Percentiles rank a stretch among this genome's conserved stretches.
These are phyloP conservation scores for Metschnikowia reukaufii DNA, from an alignment of 805 yeast genomes.

Conservation along the genomic window DNA sequence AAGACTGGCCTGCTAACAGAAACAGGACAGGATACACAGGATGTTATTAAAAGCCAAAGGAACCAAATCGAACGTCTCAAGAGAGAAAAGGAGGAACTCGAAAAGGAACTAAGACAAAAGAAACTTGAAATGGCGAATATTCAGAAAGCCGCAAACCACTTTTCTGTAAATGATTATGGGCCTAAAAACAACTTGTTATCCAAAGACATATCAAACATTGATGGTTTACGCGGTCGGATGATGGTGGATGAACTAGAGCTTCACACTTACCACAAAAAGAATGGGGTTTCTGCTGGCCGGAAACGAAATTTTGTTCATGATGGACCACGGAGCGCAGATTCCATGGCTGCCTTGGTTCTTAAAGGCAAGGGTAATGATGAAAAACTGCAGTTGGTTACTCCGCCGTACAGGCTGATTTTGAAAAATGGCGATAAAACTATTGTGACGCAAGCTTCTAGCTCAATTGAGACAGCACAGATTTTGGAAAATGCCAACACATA, in stretches of 20 bases:
- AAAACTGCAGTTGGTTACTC: background rate
- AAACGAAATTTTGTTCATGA: background rate
- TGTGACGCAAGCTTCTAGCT: background rate
- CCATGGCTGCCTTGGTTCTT: background rate
- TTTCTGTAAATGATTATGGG: background rate
- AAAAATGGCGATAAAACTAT: background rate
- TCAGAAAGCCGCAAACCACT: background rate
- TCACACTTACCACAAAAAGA: background rate
- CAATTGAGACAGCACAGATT: background rate
- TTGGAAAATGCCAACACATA: background rate
- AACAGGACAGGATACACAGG: background rate
- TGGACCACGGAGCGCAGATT: background rate
- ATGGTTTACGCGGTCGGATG: background rate
- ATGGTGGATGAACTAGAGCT: slow-evolving; percentile 8
- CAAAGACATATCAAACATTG: background rate
- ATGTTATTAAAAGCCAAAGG: background rate
- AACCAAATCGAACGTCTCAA: slow-evolving; percentile 3
- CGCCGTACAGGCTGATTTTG: slow-evolving; percentile 1
- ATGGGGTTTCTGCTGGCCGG: background rate
- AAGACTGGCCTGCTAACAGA: background rate
- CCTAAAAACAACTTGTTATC: background rate
- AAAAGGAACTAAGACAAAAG: background rate
- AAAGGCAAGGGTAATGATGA: background rate
- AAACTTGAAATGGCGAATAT: background rate
- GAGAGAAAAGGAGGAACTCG: slow-evolving; percentile 3